phyloP scores from a whole-genome alignment of 2,329 filamentous ascomycete species.

The Thelonectria olida region DNA sequence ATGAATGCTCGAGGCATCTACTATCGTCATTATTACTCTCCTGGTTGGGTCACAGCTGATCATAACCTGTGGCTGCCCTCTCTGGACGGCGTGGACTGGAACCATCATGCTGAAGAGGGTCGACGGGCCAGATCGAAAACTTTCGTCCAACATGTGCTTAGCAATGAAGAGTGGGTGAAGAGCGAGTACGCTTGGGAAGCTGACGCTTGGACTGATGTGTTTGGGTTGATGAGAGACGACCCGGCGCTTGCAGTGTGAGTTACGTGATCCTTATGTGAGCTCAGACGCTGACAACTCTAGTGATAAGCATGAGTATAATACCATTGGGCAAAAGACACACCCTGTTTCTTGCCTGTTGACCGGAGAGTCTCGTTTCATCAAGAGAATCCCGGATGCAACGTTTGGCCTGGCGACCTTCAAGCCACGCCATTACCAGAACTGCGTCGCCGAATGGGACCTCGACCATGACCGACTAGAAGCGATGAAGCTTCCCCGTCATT shows the following conservation, averaged over 20 bases:
- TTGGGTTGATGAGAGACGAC: slow-evolving; percentile 8
- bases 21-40: too few species aligned
- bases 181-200: slow-evolving; percentile 14
- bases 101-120: too few species aligned
- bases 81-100: too few species aligned
- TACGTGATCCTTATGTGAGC: not conserved
- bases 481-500: not conserved
- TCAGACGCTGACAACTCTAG: not conserved
- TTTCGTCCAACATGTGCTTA: not conserved
- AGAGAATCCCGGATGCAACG: slow-evolving; percentile 8
- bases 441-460: not conserved
- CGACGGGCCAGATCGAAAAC: not conserved
- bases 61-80: too few species aligned
- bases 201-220: slow-evolving; percentile 8
- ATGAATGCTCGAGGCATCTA: too few species aligned
- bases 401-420: slow-evolving; percentile 10
- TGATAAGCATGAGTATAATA: not conserved
- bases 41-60: too few species aligned
- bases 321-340: not conserved
- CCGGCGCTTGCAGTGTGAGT: not conserved
- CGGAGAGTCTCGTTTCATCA: not conserved
- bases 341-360: not conserved
- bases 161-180: slow-evolving; percentile 6
- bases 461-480: not conserved
- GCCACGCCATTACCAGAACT: not conserved